Conservation (phyloP, 2,329 filamentous ascomycete genomes). For the Fusarium devonianum region DNA sequence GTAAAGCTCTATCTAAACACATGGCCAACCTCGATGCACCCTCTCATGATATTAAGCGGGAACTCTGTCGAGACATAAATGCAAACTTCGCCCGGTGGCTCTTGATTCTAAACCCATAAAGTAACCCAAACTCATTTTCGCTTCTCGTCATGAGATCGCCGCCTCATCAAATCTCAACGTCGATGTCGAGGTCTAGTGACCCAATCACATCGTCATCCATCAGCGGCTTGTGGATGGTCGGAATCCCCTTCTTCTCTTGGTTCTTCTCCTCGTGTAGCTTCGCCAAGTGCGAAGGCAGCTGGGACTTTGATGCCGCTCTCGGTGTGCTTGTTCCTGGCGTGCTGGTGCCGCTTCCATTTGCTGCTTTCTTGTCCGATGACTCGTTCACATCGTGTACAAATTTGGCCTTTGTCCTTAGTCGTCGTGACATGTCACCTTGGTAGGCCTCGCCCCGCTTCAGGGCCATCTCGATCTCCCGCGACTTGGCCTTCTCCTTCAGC, state of each 20-base stretch:
- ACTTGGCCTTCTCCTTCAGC: constrained; percentile 75
- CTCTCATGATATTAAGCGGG: background rate
- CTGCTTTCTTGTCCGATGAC: constrained; percentile 55
- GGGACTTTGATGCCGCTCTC: constrained; percentile 52
- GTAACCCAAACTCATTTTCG: constrained; percentile 1
- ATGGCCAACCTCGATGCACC: background rate
- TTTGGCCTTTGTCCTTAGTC: constrained; percentile 72
- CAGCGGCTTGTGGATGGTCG: constrained; percentile 77
- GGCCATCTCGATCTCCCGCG: constrained; percentile 66
- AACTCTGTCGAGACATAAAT: constrained; percentile 7
- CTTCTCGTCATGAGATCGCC: constrained; percentile 16
- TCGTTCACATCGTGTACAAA: constrained; percentile 70
- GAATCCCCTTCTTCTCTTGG: constrained; percentile 65
- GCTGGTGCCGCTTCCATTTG: constrained; percentile 57
- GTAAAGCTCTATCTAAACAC: constrained; percentile 16
- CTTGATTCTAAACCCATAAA: constrained; percentile 19
- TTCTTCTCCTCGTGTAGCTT: constrained; percentile 62
- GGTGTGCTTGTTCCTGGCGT: constrained; percentile 64
- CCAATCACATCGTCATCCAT: constrained; percentile 95
- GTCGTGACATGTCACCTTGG: constrained; percentile 65
- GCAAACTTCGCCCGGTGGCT: constrained; percentile 7
- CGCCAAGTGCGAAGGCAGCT: constrained; percentile 59
- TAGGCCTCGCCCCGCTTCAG: constrained; percentile 69
- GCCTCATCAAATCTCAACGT: constrained; percentile 77
- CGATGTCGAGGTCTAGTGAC: constrained; percentile 86